These are phyloP conservation scores for Cydonia oblonga DNA, from an alignment of 331 rosid genomes.

Conservation along the genomic window DNA sequence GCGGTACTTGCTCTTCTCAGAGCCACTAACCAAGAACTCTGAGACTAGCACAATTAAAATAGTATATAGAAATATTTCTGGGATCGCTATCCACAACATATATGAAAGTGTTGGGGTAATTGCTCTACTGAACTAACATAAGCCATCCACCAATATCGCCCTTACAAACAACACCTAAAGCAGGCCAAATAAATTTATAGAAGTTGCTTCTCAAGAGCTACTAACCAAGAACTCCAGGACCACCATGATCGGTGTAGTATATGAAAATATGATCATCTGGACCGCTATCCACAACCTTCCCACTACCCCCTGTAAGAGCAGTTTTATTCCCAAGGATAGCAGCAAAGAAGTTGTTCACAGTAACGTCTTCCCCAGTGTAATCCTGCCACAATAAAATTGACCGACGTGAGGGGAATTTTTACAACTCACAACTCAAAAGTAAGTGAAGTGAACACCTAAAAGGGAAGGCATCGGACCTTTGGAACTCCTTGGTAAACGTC, in stretches of 20 bases:
- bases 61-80: no score
- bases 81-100: neutral
- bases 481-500: constrained; percentile 93
- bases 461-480: constrained; percentile 39
- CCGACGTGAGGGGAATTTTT: neutral
- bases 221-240: constrained; percentile 90
- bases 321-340: constrained; percentile 75
- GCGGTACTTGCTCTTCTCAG: neutral
- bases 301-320: constrained; percentile 79
- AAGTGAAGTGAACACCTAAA: neutral
- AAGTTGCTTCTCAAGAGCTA: neutral
- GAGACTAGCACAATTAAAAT: no score
- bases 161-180: neutral
- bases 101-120: neutral
- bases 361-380: constrained; percentile 70
- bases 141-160: neutral
- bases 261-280: constrained; percentile 87
- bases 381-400: constrained; percentile 42
- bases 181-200: neutral
- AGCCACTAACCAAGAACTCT: no score
- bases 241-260: constrained; percentile 81
- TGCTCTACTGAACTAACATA: neutral
- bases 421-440: neutral
- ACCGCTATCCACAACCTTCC: constrained; percentile 86
- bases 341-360: constrained; percentile 53